These are phyloP conservation scores for Herpotrichia juniperi DNA, from an alignment of 2,329 filamentous ascomycete species.

Conservation along the genomic window DNA sequence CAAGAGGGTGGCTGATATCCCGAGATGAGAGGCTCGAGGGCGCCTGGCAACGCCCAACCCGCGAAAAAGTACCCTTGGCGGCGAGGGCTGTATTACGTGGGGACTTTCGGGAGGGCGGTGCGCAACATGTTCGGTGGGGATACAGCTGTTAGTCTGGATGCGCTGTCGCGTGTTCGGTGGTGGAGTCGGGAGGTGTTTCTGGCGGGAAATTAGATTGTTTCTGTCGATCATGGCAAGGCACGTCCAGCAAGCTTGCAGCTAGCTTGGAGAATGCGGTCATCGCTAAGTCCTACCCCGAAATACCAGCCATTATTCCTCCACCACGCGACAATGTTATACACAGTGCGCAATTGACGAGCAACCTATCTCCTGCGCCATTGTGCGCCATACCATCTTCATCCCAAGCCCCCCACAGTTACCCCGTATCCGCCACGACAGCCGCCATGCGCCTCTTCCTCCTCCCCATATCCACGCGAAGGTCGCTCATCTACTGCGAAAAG, in stretches of 20 bases:
- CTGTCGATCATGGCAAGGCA: background rate
- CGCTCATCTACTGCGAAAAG: slow-evolving; percentile 89
- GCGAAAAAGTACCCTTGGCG: slow-evolving; percentile 3
- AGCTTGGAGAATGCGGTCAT: slow-evolving; percentile 1
- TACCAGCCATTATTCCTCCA: background rate
- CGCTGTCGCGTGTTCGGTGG: background rate
- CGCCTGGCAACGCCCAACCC: background rate
- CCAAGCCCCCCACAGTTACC: background rate
- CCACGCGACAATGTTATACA: slow-evolving; percentile 1
- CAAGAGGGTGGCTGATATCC: background rate
- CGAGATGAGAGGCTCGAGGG: background rate
- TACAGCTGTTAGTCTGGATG: background rate
- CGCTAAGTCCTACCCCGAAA: background rate
- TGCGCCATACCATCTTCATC: background rate
- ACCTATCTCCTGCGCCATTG: slow-evolving; percentile 2
- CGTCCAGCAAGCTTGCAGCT: background rate
- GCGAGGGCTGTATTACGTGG: slow-evolving; percentile 31
- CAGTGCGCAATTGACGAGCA: background rate
- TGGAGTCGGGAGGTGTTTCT: slow-evolving; percentile 1
- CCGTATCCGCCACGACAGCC: background rate
- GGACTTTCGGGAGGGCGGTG: slow-evolving; percentile 29
- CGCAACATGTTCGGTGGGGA: slow-evolving; percentile 27
- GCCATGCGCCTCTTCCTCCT: slow-evolving; percentile 91
- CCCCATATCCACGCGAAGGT: slow-evolving; percentile 88
- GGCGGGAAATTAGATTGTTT: background rate